Evolutionary conservation across 2,329 filamentous ascomycete species (phyloP).

Genomic region (Venturia pyrina): DNA sequence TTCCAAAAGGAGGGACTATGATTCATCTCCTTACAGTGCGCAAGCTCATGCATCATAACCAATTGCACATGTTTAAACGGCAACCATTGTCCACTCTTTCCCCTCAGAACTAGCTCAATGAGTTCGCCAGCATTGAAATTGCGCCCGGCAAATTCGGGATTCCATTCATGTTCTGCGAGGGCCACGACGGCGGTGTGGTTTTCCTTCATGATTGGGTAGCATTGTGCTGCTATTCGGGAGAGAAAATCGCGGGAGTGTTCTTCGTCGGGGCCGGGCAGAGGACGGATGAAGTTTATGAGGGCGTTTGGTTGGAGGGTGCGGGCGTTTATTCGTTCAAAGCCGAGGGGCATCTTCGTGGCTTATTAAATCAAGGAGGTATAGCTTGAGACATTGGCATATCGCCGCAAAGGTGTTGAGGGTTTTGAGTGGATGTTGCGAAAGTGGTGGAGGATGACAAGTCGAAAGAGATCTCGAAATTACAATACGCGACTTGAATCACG

Average conservation of each 20-base stretch:
- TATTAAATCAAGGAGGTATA: background rate
- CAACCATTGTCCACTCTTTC: slow-evolving; percentile 56
- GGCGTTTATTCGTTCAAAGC: slow-evolving; percentile 70
- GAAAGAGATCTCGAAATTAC: background rate
- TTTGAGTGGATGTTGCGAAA: background rate
- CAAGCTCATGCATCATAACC: slow-evolving; percentile 91
- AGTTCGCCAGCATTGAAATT: slow-evolving; percentile 89
- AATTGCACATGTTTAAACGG: slow-evolving; percentile 79
- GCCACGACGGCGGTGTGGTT: slow-evolving; percentile 37
- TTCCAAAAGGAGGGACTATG: slow-evolving; percentile 74
- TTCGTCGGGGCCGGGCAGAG: slow-evolving; percentile 48
- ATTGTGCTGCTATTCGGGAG: slow-evolving; percentile 51
- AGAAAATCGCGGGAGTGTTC: slow-evolving; percentile 25
- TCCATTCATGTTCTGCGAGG: slow-evolving; percentile 73
- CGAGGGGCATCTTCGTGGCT: slow-evolving; percentile 54
- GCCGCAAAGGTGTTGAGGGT: background rate
- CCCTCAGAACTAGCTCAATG: slow-evolving; percentile 72
- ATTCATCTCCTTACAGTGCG: slow-evolving; percentile 88
- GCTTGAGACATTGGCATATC: background rate
- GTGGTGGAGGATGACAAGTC: background rate
- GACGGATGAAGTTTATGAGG: slow-evolving; percentile 77
- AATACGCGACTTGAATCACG: background rate
- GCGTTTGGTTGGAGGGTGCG: slow-evolving; percentile 64
- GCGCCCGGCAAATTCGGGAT: slow-evolving; percentile 72
- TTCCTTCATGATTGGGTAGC: slow-evolving; percentile 49